These are phyloP conservation scores for Sporobolomyces pararoseus DNA, from an alignment of 768 basidiomycete genomes.

Conservation along the genomic window DNA sequence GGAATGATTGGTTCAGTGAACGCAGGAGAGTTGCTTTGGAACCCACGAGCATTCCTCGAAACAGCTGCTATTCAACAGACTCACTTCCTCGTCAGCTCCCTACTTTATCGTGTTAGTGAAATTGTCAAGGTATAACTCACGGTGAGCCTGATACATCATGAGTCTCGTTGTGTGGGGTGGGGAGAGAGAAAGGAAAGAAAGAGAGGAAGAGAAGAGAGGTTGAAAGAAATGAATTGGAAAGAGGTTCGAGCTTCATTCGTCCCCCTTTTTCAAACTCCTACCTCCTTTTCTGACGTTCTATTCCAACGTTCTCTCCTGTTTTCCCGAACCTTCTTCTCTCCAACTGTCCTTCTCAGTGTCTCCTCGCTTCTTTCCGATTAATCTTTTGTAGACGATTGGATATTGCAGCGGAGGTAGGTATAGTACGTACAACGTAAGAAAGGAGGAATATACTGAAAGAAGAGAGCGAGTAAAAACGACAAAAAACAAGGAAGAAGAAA, in stretches of 20 bases:
- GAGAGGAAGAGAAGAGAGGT: neutral
- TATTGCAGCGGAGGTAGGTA: too few relatives aligned
- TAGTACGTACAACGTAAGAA: too few relatives aligned
- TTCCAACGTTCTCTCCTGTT: too few relatives aligned
- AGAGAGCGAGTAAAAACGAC: neutral
- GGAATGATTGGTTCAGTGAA: conserved; percentile 15
- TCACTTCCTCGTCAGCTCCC: neutral
- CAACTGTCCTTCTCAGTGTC: too few relatives aligned
- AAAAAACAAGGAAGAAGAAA: neutral
- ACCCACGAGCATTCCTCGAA: too few relatives aligned
- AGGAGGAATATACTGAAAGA: too few relatives aligned
- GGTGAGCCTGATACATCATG: neutral
- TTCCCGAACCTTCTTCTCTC: too few relatives aligned
- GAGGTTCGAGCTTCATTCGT: neutral
- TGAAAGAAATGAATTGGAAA: neutral
- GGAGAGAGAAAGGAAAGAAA: neutral
- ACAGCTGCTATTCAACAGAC: neutral
- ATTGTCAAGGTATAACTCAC: too few relatives aligned
- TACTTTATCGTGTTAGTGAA: neutral
- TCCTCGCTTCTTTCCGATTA: too few relatives aligned
- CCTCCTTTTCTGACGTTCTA: too few relatives aligned
- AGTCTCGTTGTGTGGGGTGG: neutral
- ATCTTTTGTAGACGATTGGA: too few relatives aligned
- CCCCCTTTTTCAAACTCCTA: neutral
- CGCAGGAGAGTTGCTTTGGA: neutral